A percentile compares a stretch with the other conserved stretches of the same genome.
These are phyloP conservation scores for Pichia cabralensis DNA, from an alignment of 805 yeast species.

Conservation along the genomic window DNA sequence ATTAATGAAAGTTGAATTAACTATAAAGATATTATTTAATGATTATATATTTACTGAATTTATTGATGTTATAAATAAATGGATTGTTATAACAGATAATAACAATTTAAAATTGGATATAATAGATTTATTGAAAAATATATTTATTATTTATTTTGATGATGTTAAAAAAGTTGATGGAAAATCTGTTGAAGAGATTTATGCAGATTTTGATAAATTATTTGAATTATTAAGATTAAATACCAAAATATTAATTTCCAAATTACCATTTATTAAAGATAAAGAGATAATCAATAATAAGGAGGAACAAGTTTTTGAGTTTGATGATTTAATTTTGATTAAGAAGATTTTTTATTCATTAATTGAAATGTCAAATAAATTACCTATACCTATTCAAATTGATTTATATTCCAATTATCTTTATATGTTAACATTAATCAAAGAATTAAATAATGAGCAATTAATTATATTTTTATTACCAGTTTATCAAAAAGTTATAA, in stretches of 20 bases:
- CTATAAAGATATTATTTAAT: slow-evolving; percentile 51
- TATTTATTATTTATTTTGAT: slow-evolving; percentile 37
- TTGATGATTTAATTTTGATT: slow-evolving; percentile 31
- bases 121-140: slow-evolving; percentile 34
- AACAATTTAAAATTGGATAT: slow-evolving; percentile 33
- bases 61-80: slow-evolving; percentile 64
- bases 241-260: slow-evolving; percentile 49
- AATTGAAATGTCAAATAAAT: slow-evolving; percentile 50
- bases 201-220: slow-evolving; percentile 60
- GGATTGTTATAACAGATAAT: slow-evolving; percentile 45
- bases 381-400: slow-evolving; percentile 57
- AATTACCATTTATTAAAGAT: slow-evolving; percentile 50
- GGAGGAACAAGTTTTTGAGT: slow-evolving; percentile 17
- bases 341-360: slow-evolving; percentile 42
- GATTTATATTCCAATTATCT: slow-evolving; percentile 69
- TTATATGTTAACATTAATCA: slow-evolving; percentile 49
- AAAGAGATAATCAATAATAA: slow-evolving; percentile 25
- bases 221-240: slow-evolving; percentile 72
- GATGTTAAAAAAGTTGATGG: slow-evolving; percentile 16
- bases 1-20: slow-evolving; percentile 45
- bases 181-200: slow-evolving; percentile 31
- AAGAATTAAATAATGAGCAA: slow-evolving; percentile 31
- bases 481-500: slow-evolving; percentile 36
- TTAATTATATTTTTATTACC: slow-evolving; percentile 45
- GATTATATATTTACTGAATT: slow-evolving; percentile 67